Conservation (phyloP, 345 rosid genomes). For the Bruguiera parviflora region DNA sequence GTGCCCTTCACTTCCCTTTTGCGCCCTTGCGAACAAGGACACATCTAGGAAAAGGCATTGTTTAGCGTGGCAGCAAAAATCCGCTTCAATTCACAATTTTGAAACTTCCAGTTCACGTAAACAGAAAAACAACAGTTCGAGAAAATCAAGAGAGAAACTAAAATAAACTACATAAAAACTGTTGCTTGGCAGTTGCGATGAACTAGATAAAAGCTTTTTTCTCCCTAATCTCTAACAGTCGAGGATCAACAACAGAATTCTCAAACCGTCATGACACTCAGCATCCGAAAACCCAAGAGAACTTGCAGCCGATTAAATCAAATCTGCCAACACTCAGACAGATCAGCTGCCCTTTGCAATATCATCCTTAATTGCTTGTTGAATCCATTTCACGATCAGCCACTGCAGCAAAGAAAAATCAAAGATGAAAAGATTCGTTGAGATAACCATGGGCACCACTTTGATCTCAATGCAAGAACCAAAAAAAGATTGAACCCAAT, state of each 20-base stretch:
- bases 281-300: neutral
- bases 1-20: too few relatives aligned
- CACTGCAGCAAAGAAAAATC: constrained; percentile 39
- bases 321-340: constrained; percentile 30
- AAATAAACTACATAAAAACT: neutral
- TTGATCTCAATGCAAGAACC: constrained; percentile 5
- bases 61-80: neutral
- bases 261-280: neutral
- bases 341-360: constrained; percentile 41
- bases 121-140: neutral
- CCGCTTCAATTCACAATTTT: neutral
- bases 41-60: neutral
- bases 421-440: neutral
- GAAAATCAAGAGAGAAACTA: neutral
- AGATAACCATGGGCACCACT: neutral
- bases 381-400: constrained; percentile 57
- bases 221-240: neutral
- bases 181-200: neutral
- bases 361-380: constrained; percentile 52
- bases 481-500: neutral
- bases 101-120: neutral
- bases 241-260: neutral
- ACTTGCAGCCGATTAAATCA: constrained; percentile 4
- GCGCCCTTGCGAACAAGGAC: too few relatives aligned
- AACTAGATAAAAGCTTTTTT: neutral